These are phyloP conservation scores for Lobosporangium transversale DNA, from an alignment of 192 early-diverging fungal species.

Conservation along the genomic window DNA sequence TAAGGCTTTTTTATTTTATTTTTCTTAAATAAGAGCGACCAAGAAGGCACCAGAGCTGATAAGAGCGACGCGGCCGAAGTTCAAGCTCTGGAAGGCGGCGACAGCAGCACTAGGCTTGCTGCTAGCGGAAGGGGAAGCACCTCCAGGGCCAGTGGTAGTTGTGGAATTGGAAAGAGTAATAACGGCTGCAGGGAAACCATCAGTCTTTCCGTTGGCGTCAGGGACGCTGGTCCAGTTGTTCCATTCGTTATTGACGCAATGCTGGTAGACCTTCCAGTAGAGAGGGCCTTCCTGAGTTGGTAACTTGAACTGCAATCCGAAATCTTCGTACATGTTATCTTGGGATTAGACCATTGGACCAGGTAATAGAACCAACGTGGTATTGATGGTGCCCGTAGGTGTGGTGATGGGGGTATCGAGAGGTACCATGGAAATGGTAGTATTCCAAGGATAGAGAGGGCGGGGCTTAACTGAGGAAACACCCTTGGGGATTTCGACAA, in stretches of 20 bases:
- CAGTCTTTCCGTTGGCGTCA: conserved; percentile 31
- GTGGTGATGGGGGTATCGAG: conserved; percentile 39
- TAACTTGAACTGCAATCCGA: conserved; percentile 49
- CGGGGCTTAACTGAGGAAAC: conserved; percentile 48
- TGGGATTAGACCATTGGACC: conserved; percentile 25
- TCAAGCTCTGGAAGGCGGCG: conserved; percentile 21
- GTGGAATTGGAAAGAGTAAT: conserved; percentile 24
- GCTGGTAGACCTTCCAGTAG: conserved; percentile 48
- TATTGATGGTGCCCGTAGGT: conserved; percentile 40
- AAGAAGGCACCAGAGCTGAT: conserved; percentile 24
- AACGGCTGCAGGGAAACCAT: conserved; percentile 41
- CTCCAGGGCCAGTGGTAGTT: neutral
- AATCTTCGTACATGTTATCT: conserved; percentile 47
- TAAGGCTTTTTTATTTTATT: conserved; percentile 1
- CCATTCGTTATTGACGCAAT: conserved; percentile 43
- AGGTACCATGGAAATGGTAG: conserved; percentile 42
- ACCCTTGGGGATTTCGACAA: conserved; percentile 45
- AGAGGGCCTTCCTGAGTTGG: conserved; percentile 28
- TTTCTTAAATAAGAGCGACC: conserved; percentile 34
- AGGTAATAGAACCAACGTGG: conserved; percentile 44
- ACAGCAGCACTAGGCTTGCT: conserved; percentile 12
- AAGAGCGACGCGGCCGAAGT: conserved; percentile 3
- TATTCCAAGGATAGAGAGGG: conserved; percentile 32
- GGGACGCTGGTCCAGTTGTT: conserved; percentile 49
- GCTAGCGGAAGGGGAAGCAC: neutral